Base-by-base conservation (phyloP, 164 flowering plant genomes). In the Nymphaea thermarum region DNA sequence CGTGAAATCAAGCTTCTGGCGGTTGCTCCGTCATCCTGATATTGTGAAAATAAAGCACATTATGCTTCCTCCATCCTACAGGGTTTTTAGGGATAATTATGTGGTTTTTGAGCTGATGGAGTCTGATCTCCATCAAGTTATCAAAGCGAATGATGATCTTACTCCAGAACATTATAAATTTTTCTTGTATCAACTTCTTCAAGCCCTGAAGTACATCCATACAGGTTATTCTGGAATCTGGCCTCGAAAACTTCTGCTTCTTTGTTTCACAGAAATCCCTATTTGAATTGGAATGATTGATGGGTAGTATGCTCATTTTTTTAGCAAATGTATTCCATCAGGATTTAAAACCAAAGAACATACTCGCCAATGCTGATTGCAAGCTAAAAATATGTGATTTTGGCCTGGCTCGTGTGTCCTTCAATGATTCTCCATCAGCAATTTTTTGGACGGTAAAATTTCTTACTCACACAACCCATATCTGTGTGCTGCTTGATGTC, bases 361-460 rank as follows among this genome's bases (percentile, higher is more conserved):
- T 92, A 11, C 91, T 92, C 68, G 96, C 96, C 65, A 92, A 92
- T 83, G 87, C 96, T 0, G 96, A 92, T 74, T 92, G 96, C 91
- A 90, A 90, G 72, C 65, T 92, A 75, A 92, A 92, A 84, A 85
- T 92, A 45, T 92, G 98, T 81, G 98, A 92, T 78, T 89, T 92
- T 75, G 98, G 98, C 65, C 88, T 90, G 45, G 98, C 98, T 72
- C 96, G 98, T 61, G 94, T 80, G 57, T 82, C 96, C 57, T 89
- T 92, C 76, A 86, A 79, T 70, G 92, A 92, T 76, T 77, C 88
- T 51, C 94, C 98, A 62, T 88, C 96, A 60, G 85, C 98, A 66
- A 83, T 92, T 69, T 92, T 92, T 69, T 92, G 98, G 98, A 92
- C 98, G 71, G 98, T 92, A 87, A 72, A 90, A n/a, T n/a, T 85